Evolutionary conservation across 2,329 filamentous ascomycete genomes (phyloP).

Genomic region (Bimuria novae-zelandiae): DNA sequence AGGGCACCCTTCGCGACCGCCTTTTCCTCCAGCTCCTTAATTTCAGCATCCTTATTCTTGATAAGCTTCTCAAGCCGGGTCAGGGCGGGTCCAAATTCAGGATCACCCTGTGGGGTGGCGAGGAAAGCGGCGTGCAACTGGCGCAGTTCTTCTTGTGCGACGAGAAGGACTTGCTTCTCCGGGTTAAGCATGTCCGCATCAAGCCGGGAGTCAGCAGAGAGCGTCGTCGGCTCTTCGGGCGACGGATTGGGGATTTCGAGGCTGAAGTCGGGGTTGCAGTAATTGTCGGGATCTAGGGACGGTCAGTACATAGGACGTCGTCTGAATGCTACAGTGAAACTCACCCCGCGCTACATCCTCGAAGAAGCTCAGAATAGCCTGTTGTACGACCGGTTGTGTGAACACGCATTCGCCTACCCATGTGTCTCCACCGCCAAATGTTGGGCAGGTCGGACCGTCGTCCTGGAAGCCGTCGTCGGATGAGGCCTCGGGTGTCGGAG

Average conservation of each 20-base stretch:
- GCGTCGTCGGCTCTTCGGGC: no score
- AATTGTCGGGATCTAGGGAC: constrained; percentile 43
- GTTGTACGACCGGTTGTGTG: constrained; percentile 54
- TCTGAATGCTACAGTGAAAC: background rate
- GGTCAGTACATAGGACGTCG: background rate
- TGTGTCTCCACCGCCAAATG: constrained; percentile 69
- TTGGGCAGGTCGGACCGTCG: constrained; percentile 42
- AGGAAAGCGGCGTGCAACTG: constrained; percentile 26
- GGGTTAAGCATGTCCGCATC: constrained; percentile 21
- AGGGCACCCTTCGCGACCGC: constrained; percentile 23
- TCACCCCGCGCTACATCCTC: constrained; percentile 54
- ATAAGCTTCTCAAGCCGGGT: constrained; percentile 26
- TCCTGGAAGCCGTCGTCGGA: constrained; percentile 1
- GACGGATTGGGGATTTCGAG: constrained; percentile 18
- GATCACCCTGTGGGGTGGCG: constrained; percentile 21
- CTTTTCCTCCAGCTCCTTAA: constrained; percentile 24
- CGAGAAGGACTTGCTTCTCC: constrained; percentile 18
- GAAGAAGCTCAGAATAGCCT: constrained; percentile 64
- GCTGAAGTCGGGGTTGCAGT: constrained; percentile 35
- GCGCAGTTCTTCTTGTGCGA: constrained; percentile 17
- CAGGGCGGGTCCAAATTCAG: constrained; percentile 23
- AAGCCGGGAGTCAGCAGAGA: background rate
- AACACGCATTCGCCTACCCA: constrained; percentile 66
- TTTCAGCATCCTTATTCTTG: constrained; percentile 15
- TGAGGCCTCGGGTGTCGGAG: background rate